Percentiles rank a stretch among this genome's conserved stretches.
Conservation (phyloP, 192 early-diverging fungal genomes). For the Coemansia sp. region DNA sequence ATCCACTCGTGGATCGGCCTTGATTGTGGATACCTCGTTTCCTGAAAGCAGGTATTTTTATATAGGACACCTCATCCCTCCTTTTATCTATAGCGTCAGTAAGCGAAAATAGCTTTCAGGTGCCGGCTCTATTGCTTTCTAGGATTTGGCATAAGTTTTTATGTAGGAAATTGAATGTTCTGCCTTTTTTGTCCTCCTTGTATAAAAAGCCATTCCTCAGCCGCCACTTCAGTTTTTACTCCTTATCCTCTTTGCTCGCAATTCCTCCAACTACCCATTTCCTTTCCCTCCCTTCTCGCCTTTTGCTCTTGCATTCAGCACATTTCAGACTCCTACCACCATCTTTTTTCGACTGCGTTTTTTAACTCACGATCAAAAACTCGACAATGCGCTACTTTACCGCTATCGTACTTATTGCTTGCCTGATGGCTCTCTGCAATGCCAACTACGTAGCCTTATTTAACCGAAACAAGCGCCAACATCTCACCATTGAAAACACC, state of each 20-base stretch:
- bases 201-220: not conserved
- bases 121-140: not conserved
- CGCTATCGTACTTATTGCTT: not conserved
- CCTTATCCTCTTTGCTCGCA: not conserved
- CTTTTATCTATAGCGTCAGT: not conserved
- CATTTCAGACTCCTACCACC: not conserved
- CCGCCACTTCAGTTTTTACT: not conserved
- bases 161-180: not conserved
- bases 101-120: not conserved
- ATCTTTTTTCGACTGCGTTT: constrained; percentile 1
- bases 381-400: not conserved
- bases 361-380: not conserved
- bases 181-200: not conserved
- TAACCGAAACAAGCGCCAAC: too few species aligned
- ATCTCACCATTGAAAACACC: not conserved
- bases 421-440: constrained; percentile 4
- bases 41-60: not conserved
- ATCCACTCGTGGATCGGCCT: not conserved
- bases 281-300: not conserved
- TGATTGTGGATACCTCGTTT: not conserved
- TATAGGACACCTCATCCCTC: not conserved
- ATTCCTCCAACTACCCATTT: not conserved
- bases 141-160: not conserved
- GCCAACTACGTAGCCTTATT: too few species aligned
- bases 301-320: not conserved